Percentiles rank a stretch among this genome's conserved stretches.
Conservation (phyloP, 257 asterid species). For the Marsdenia floribunda region DNA sequence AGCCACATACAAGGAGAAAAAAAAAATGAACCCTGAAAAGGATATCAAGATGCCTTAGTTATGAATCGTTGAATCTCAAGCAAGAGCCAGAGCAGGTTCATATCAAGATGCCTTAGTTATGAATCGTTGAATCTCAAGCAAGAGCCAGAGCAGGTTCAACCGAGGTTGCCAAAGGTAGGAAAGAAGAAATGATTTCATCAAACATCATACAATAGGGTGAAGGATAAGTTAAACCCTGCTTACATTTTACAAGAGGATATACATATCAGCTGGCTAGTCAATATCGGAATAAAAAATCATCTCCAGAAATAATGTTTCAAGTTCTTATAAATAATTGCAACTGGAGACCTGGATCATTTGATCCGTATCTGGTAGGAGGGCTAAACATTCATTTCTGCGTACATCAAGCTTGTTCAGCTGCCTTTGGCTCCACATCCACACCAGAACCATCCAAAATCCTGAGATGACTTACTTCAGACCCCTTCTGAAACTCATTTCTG, state of each 20-base stretch:
- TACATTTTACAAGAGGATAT: background rate
- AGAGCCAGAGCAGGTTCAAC: background rate
- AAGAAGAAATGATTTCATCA: background rate
- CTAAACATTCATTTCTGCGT: background rate
- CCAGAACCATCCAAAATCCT: background rate
- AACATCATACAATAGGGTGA: background rate
- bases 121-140: background rate
- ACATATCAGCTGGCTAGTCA: slow-evolving; percentile 2
- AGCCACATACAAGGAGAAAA: background rate
- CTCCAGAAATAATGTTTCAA: background rate
- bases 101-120: background rate
- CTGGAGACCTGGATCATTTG: background rate
- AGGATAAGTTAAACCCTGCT: background rate
- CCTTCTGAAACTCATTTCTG: background rate
- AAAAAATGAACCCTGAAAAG: background rate
- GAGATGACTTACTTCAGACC: slow-evolving; percentile 2
- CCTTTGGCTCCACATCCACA: background rate
- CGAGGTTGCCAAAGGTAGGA: background rate
- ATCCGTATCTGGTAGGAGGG: background rate
- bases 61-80: background rate
- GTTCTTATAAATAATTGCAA: slow-evolving; percentile 1
- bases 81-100: background rate
- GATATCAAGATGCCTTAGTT: background rate
- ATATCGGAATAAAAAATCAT: background rate
- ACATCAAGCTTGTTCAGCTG: background rate